Base-by-base conservation (phyloP, 2,329 filamentous ascomycete species). In the Cytospora chrysosperma region DNA sequence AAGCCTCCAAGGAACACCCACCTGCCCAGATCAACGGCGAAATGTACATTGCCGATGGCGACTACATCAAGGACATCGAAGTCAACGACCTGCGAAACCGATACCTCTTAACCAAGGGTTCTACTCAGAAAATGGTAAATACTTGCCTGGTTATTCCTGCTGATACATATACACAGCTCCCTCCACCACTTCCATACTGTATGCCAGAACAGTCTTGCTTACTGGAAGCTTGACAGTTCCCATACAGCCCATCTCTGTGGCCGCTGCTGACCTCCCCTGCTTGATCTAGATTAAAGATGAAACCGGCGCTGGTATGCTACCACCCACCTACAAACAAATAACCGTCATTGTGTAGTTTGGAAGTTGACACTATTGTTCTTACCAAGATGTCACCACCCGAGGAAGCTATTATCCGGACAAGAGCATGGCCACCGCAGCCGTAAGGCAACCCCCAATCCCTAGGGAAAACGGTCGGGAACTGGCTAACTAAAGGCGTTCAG, bases 121-220 rank as follows among this genome's bases (percentile, higher is more conserved):
- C 92, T 72, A 97, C 93, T 69, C 95, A 98, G 84, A 96, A 97
- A 87, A 97, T 95, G 94, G 95, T 99, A 97, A 96, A 90, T 93
- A 89, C 78, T 79, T 85, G 86, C 84, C 84, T 80, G 85, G 81
- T 77, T 79, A 74, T 81, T 77, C 80, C 81, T 84, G 86, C 88
- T 91, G 87, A 90, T 90, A 74, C 72, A 73, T 70, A 74, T 74
- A 71, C 72, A 63, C 60, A 63, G 53, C 57, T 64, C 57, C 67
- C 71, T 69, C 62, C 67, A 55, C 65, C 52, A 69, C 68, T 68
- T 78, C 50, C 56, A 50, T 57, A 19, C 47, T 60, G 61, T 78
- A 78, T 83, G 78, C 83, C 81, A 81, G 81, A 81, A 81, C 79
- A 80, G 81, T 85, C 82, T 86, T 86, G 86, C 87, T 91, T 89